Percentiles rank a stretch among this genome's conserved stretches.
These are phyloP conservation scores for Exutisphaerella laricina DNA, from an alignment of 2,329 filamentous ascomycete species.

Conservation along the genomic window DNA sequence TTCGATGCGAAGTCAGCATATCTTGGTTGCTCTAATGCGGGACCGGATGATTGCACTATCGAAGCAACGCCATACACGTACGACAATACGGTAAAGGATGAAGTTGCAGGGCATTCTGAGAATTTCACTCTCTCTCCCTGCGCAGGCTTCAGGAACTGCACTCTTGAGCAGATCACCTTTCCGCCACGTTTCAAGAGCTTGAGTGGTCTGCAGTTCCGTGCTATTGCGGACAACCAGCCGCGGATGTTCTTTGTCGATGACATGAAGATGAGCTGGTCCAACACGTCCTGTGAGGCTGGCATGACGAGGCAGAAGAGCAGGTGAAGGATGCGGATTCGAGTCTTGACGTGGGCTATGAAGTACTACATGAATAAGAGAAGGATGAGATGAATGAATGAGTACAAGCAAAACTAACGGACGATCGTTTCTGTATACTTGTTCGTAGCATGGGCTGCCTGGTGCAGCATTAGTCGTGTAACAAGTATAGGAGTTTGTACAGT, in stretches of 20 bases:
- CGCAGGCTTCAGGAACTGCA: constrained; percentile 36
- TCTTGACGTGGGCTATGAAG: not conserved
- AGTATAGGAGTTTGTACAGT: too few species aligned
- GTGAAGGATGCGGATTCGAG: constrained; percentile 2
- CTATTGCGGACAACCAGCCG: constrained; percentile 35
- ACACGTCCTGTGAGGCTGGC: constrained; percentile 50
- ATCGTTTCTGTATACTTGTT: too few species aligned
- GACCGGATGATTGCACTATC: constrained; percentile 38
- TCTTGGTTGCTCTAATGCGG: constrained; percentile 45
- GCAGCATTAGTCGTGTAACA: too few species aligned
- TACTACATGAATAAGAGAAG: not conserved
- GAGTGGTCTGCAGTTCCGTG: constrained; percentile 46
- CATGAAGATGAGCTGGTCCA: constrained; percentile 45
- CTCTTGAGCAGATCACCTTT: constrained; percentile 41
- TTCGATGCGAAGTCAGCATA: constrained; percentile 46
- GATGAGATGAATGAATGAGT: not conserved
- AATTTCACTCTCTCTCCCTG: constrained; percentile 42
- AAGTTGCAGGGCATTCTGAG: constrained; percentile 33
- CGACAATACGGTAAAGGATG: constrained; percentile 31
- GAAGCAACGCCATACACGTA: constrained; percentile 45
- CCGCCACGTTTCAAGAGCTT: constrained; percentile 38
- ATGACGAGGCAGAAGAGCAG: constrained; percentile 50
- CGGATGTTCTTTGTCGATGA: constrained; percentile 46
- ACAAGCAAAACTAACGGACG: too few species aligned
- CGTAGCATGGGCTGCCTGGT: too few species aligned